These are phyloP conservation scores for Lentinus tigrinus DNA, from an alignment of 768 basidiomycete genomes.

Conservation along the genomic window DNA sequence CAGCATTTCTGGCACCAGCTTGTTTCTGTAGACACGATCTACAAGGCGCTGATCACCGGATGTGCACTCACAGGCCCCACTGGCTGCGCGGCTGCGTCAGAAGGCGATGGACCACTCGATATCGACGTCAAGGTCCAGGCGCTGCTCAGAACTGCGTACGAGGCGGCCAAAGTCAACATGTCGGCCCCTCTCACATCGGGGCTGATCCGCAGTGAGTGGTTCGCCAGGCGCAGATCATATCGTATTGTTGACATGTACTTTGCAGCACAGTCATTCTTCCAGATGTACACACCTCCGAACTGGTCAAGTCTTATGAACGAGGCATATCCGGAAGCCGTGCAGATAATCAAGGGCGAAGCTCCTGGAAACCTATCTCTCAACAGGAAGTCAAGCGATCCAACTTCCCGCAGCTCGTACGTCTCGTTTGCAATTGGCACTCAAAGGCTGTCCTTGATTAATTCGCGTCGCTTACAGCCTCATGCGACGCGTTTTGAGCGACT, in stretches of 20 bases:
- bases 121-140: neutral
- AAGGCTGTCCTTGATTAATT: neutral
- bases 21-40: conserved; percentile 1
- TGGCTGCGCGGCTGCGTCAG: neutral
- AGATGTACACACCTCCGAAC: neutral
- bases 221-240: too few relatives aligned
- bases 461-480: neutral
- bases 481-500: neutral
- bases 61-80: conserved; percentile 14
- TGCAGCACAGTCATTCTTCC: neutral
- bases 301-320: neutral
- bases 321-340: neutral
- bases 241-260: neutral
- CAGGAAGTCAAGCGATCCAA: neutral
- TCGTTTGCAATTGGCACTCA: neutral
- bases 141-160: neutral
- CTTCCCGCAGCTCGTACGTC: neutral
- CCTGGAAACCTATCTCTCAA: neutral
- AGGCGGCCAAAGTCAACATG: neutral
- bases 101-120: neutral
- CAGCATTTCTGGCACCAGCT: neutral
- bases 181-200: neutral
- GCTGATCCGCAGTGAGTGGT: neutral
- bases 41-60: conserved; percentile 7
- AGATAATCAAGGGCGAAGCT: neutral